Percentiles rank a stretch among this genome's conserved stretches.
These are phyloP conservation scores for Ophiocordyceps camponoti-saundersi DNA, from an alignment of 2,329 filamentous ascomycete genomes.

Conservation along the genomic window DNA sequence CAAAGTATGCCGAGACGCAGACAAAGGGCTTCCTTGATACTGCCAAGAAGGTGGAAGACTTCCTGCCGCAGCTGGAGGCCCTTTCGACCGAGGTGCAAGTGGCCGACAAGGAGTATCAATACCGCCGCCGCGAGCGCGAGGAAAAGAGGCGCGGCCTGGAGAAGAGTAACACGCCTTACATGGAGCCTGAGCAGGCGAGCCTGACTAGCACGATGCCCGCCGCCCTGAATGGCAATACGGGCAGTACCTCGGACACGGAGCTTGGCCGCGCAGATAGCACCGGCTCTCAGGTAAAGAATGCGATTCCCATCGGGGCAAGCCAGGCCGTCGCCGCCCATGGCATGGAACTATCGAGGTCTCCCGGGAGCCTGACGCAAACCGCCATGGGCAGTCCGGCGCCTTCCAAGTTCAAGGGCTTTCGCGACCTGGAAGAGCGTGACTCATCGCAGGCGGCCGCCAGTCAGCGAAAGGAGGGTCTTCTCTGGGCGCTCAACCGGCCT, in stretches of 20 bases:
- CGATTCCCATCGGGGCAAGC: constrained; percentile 26
- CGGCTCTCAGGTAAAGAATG: constrained; percentile 44
- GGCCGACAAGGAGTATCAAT: constrained; percentile 91
- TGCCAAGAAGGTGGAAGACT: constrained; percentile 71
- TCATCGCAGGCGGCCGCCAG: constrained; percentile 30
- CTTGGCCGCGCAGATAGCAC: constrained; percentile 59
- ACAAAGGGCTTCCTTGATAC: constrained; percentile 67
- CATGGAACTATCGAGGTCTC: constrained; percentile 36
- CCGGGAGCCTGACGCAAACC: constrained; percentile 32
- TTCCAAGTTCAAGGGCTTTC: constrained; percentile 72
- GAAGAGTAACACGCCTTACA: constrained; percentile 62
- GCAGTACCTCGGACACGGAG: constrained; percentile 46
- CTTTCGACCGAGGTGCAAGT: constrained; percentile 77
- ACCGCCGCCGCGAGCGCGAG: constrained; percentile 85
- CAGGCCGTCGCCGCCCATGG: constrained; percentile 12
- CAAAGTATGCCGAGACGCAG: constrained; percentile 83
- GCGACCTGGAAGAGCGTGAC: constrained; percentile 78
- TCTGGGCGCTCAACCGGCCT: constrained; percentile 88
- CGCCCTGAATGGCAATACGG: constrained; percentile 25
- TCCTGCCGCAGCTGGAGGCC: constrained; percentile 81
- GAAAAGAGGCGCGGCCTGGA: constrained; percentile 84
- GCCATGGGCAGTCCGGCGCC: constrained; percentile 31
- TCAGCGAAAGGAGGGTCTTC: constrained; percentile 77
- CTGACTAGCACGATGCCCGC: constrained; percentile 17
- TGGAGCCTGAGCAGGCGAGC: constrained; percentile 47